A percentile compares a stretch with the other conserved stretches of the same genome.
These are phyloP conservation scores for Scutellaria minor DNA, from an alignment of 257 asterid genomes.

Conservation along the genomic window DNA sequence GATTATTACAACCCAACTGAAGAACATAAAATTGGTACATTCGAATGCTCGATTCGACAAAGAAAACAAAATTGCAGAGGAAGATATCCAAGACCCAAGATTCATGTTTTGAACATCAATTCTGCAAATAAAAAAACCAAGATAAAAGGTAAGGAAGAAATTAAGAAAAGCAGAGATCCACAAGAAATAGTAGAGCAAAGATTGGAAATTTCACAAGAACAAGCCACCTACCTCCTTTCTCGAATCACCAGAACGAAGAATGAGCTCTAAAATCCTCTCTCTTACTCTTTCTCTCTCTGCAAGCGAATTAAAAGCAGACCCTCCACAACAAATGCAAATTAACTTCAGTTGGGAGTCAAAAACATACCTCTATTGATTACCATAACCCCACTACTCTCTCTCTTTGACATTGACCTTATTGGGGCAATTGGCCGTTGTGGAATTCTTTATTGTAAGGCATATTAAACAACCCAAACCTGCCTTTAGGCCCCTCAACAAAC, in stretches of 20 bases:
- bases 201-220: not conserved
- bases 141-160: too few species aligned
- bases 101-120: too few species aligned
- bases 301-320: slow-evolving; percentile 49
- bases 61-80: slow-evolving; percentile 16
- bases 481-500: not conserved
- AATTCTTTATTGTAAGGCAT: slow-evolving; percentile 32
- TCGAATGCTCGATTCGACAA: not conserved
- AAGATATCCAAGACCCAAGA: slow-evolving; percentile 15
- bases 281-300: slow-evolving; percentile 23
- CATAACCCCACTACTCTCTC: slow-evolving; percentile 40
- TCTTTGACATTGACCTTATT: slow-evolving; percentile 40
- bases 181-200: slow-evolving; percentile 31
- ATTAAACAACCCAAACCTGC: slow-evolving; percentile 12
- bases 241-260: slow-evolving; percentile 39
- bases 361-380: slow-evolving; percentile 48
- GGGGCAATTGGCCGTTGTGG: slow-evolving; percentile 27
- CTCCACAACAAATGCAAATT: slow-evolving; percentile 69
- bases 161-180: slow-evolving; percentile 43
- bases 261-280: slow-evolving; percentile 19
- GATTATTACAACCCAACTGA: slow-evolving; percentile 13
- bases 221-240: slow-evolving; percentile 24
- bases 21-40: slow-evolving; percentile 12
- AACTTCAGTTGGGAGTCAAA: slow-evolving; percentile 61
- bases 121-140: too few species aligned